phyloP scores from a whole-genome alignment of 163 green algal species.

The Scenedesmus sp. region DNA sequence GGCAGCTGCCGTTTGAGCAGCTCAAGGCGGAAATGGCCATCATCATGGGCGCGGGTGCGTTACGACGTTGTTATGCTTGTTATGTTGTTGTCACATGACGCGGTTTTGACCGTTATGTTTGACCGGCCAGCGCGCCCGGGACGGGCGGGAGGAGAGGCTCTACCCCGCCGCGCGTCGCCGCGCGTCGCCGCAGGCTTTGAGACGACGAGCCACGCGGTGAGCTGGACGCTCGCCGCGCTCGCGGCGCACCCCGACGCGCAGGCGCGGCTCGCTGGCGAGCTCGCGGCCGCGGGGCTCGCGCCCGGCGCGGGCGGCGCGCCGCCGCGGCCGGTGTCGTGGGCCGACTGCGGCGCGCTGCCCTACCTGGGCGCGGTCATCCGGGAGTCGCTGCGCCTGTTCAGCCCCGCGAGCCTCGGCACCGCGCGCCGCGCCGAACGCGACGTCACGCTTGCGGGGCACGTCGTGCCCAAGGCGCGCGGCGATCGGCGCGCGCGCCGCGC shows the following conservation, averaged over 20 bases:
- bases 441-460: background rate
- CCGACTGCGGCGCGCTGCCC: conserved; percentile 45
- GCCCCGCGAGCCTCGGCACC: conserved; percentile 12
- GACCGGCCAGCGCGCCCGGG: too few relatives aligned
- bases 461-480: background rate
- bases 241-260: conserved; percentile 43
- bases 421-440: background rate
- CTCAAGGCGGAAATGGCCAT: conserved; percentile 39
- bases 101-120: too few relatives aligned
- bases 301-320: background rate
- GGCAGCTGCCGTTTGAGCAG: conserved; percentile 10
- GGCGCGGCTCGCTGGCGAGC: background rate
- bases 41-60: conserved; percentile 33
- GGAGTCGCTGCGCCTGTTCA: conserved; percentile 48
- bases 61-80: background rate
- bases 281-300: conserved; percentile 18
- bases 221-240: conserved; percentile 45
- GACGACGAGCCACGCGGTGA: conserved; percentile 40
- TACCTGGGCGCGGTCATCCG: conserved; percentile 58
- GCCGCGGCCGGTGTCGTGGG: conserved; percentile 13
- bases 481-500: too few relatives aligned
- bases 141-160: too few relatives aligned
- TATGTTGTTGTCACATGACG: conserved; percentile 1
- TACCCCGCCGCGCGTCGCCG: too few relatives aligned
- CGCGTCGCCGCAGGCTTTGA: conserved; percentile 34